Evolutionary conservation across 805 yeast species (phyloP).

Genomic region (Huiozyma naganishii): DNA sequence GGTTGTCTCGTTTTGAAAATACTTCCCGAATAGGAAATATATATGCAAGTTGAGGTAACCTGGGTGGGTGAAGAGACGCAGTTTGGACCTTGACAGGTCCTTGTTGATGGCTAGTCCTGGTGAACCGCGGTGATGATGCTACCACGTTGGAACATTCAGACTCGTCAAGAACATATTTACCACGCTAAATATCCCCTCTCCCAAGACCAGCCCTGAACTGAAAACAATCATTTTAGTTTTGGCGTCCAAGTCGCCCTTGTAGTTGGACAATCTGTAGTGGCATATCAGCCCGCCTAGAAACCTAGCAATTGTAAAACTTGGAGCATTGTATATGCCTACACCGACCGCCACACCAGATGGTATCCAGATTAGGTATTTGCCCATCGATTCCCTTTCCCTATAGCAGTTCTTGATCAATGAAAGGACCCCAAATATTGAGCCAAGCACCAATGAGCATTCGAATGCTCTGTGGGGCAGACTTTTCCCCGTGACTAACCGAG

Average conservation of each 20-base stretch:
- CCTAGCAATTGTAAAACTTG: conserved; percentile 87
- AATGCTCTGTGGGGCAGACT: conserved; percentile 77
- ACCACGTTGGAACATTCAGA: conserved; percentile 39
- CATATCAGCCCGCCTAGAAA: conserved; percentile 78
- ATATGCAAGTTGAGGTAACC: too few species aligned
- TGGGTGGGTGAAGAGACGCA: too few species aligned
- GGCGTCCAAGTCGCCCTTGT: conserved; percentile 32
- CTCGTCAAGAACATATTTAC: conserved; percentile 70
- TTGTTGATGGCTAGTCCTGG: too few species aligned
- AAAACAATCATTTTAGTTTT: conserved; percentile 73
- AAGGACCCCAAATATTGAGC: conserved; percentile 55
- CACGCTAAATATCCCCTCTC: conserved; percentile 86
- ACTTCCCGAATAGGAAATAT: too few species aligned
- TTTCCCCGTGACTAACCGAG: conserved; percentile 81
- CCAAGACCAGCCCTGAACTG: conserved; percentile 85
- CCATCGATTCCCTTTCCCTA: conserved; percentile 30
- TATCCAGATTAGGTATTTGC: conserved; percentile 38
- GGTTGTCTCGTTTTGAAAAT: too few species aligned
- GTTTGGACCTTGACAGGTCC: too few species aligned
- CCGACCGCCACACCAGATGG: conserved; percentile 98
- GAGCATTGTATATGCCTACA: conserved; percentile 88
- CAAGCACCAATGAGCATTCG: conserved; percentile 49
- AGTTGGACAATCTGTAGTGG: conserved; percentile 41
- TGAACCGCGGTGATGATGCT: too few species aligned
- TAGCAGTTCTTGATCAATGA: conserved; percentile 54